Base-by-base conservation (phyloP, 2,329 filamentous ascomycete genomes). In the Fusarium staphyleae region DNA sequence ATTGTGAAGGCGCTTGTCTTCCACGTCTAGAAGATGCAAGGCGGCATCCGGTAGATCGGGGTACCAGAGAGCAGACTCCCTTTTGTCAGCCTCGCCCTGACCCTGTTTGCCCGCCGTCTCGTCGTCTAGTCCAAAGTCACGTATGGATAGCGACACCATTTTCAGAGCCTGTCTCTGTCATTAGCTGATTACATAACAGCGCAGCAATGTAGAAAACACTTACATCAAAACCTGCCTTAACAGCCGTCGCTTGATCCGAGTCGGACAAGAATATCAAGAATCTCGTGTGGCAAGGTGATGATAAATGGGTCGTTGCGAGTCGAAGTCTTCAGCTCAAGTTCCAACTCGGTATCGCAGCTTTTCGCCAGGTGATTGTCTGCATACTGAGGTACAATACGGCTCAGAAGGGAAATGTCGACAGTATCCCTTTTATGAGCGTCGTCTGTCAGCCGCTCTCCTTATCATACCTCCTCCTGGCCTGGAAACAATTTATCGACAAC, bases 141-240 rank as follows among this genome's bases (percentile, higher is more conserved):
- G 14, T 8, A 48, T 35, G 26, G 39, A 39, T n/a, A 48, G 22
- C 4, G 39, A 53, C 22, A 48, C 39, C 28, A 53, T 44, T 19
- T 53, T 53, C 5, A 53, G 28, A 18, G 44, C 39, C 50, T 53
- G 8, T 4, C 2, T 16, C 13, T 19, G 33, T 46, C 12, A 36
- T 13, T 44, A 15, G 33, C 44, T 15, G 18, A 26, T n/a, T 9
- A 9, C 22, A 14, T 10, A 40, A 28, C 1, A 34, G 15, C 10
- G 22, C 8, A 13, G 12, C 22, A n/a, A 11, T 30, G 34, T n/a
- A n/a, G n/a, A n/a, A n/a, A n/a, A n/a, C n/a, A n/a, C 44, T 33
- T 14, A 48, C 50, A 26, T 53, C 50, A 26, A 53, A 53, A 14
- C 37, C 44, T 16, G 26, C 44, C 22, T 35, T 36, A 18, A 48